Conservation (phyloP, 1,284 basidiomycete genomes). For the Wallemia hederae region DNA sequence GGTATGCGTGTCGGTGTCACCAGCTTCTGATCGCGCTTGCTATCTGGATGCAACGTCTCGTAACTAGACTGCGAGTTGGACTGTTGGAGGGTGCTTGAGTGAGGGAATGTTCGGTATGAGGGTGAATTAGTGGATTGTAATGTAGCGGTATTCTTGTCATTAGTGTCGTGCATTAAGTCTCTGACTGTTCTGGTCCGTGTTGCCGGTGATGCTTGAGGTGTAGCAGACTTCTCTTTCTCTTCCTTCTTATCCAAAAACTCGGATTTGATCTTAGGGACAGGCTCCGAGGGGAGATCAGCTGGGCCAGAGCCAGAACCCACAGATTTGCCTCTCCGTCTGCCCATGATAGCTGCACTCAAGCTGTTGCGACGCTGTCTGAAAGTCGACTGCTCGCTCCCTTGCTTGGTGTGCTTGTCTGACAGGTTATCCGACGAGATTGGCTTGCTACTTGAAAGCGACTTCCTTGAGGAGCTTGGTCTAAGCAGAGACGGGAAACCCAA, state of each 20-base stretch:
- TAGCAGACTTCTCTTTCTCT: neutral
- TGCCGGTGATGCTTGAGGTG: neutral
- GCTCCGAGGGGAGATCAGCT: neutral
- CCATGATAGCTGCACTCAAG: neutral
- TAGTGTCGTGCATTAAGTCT: neutral
- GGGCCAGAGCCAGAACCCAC: neutral
- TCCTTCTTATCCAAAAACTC: neutral
- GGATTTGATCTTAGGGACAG: neutral
- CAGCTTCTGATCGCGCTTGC: neutral
- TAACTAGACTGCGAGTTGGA: neutral
- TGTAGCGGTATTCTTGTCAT: too few species aligned
- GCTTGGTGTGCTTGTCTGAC: neutral
- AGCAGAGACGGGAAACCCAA: neutral
- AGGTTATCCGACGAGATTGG: neutral
- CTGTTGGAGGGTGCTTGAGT: neutral
- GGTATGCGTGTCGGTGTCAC: conserved; percentile 6
- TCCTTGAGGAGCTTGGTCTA: neutral
- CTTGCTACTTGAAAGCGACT: neutral
- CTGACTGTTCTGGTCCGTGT: neutral
- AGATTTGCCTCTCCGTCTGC: neutral
- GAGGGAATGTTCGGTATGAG: neutral
- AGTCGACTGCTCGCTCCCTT: neutral
- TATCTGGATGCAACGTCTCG: neutral
- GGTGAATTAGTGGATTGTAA: too few species aligned
- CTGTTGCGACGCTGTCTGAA: neutral